Evolutionary conservation across 352 stramenopile genomes (phyloP).

Genomic region (Phytopythium delawarense): DNA sequence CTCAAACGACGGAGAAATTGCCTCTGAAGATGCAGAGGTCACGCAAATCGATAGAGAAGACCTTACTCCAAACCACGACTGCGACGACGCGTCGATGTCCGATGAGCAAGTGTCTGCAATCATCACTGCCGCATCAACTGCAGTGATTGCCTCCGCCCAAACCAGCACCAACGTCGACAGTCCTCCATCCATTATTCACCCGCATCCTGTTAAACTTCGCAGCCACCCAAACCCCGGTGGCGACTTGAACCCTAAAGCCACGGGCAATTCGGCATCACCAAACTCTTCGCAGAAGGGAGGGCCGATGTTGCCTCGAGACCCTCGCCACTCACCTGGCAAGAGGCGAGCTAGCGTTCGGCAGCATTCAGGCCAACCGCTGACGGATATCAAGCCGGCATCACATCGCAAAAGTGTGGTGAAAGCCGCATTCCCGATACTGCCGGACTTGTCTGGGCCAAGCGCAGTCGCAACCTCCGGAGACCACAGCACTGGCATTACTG

Average conservation of each 20-base stretch:
- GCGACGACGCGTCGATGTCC: neutral
- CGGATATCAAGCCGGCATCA: neutral
- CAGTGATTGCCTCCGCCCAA: neutral
- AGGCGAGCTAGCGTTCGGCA: neutral
- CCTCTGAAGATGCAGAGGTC: neutral
- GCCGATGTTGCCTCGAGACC: neutral
- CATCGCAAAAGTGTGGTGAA: slow-evolving; percentile 5
- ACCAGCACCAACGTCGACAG: neutral
- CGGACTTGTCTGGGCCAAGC: neutral
- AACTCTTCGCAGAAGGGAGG: neutral
- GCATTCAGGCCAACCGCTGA: neutral
- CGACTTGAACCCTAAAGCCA: neutral
- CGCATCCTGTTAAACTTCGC: neutral
- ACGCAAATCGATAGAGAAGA: neutral
- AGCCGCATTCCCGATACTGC: neutral
- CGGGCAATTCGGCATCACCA: neutral
- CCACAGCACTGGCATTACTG: neutral
- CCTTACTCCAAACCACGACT: neutral
- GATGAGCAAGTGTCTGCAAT: neutral
- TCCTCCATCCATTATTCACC: neutral
- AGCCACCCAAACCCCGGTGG: neutral
- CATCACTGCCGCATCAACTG: neutral
- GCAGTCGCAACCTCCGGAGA: neutral
- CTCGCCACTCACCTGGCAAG: slow-evolving; percentile 1
- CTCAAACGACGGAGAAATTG: neutral